A percentile compares a stretch with the other conserved stretches of the same genome.
Conservation (phyloP, 2,329 filamentous ascomycete genomes). For the Thyridium curvatum region DNA sequence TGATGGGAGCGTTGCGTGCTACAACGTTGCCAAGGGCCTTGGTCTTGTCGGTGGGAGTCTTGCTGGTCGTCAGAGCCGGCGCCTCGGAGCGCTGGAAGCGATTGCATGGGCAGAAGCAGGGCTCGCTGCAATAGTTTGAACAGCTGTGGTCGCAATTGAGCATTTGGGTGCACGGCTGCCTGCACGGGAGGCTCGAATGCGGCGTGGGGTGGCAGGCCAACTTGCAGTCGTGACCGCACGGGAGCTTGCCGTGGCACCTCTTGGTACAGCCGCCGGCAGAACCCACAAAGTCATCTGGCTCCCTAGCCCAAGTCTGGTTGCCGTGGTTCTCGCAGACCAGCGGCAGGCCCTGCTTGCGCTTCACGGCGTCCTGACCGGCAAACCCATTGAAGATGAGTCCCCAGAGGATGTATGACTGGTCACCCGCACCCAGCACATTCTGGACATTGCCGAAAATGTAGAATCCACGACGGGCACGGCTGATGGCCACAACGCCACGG, state of each 20-base stretch:
- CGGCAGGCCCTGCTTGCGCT: slow-evolving; percentile 42
- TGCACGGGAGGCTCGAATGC: background rate
- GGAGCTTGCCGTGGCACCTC: slow-evolving; percentile 32
- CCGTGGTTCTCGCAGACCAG: slow-evolving; percentile 58
- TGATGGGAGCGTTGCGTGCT: too few species aligned
- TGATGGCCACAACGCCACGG: slow-evolving; percentile 52
- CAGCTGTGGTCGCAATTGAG: slow-evolving; percentile 1
- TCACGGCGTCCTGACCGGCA: slow-evolving; percentile 21
- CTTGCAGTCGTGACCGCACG: slow-evolving; percentile 46
- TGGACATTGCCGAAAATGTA: slow-evolving; percentile 77
- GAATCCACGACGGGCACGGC: slow-evolving; percentile 69
- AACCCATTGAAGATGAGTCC: slow-evolving; percentile 45
- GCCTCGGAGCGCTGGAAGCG: background rate
- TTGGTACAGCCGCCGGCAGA: slow-evolving; percentile 46
- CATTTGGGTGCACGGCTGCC: background rate
- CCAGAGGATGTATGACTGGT: slow-evolving; percentile 34
- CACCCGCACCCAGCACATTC: slow-evolving; percentile 38
- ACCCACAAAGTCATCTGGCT: slow-evolving; percentile 41
- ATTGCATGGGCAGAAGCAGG: slow-evolving; percentile 1
- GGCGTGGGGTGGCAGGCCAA: slow-evolving; percentile 42
- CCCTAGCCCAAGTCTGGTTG: slow-evolving; percentile 41
- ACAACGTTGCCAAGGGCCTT: too few species aligned
- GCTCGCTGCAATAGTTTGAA: slow-evolving; percentile 2
- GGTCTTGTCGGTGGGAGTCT: too few species aligned
- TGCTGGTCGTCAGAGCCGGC: too few species aligned